phyloP scores from a whole-genome alignment of 768 basidiomycete species.

The Xanthoconium stramineum region DNA sequence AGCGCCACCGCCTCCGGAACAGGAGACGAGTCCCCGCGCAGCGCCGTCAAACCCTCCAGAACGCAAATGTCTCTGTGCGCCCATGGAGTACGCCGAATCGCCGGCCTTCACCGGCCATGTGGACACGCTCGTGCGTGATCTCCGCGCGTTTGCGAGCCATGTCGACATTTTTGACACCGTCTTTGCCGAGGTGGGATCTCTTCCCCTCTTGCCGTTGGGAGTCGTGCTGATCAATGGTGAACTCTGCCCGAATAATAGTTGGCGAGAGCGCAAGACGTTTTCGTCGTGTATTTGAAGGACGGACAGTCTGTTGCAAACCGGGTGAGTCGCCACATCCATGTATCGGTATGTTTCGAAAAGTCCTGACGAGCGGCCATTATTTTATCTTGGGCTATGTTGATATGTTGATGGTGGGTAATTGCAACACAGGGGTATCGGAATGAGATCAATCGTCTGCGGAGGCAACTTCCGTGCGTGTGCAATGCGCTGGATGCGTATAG shows the following conservation, averaged over 20 bases:
- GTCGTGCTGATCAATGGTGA: background rate
- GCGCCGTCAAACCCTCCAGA: background rate
- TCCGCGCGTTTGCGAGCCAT: slow-evolving; percentile 6
- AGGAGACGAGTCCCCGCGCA: background rate
- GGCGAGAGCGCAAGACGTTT: slow-evolving; percentile 16
- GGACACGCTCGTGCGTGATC: slow-evolving; percentile 4
- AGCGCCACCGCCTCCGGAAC: background rate
- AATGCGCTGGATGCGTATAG: slow-evolving; percentile 18
- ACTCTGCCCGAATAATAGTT: background rate
- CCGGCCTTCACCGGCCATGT: background rate
- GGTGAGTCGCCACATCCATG: background rate
- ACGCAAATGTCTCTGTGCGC: background rate
- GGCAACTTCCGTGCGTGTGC: slow-evolving; percentile 12
- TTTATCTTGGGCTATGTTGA: background rate
- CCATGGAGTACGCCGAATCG: background rate
- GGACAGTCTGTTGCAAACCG: slow-evolving; percentile 12
- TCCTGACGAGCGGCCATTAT: background rate
- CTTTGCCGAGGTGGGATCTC: slow-evolving; percentile 12
- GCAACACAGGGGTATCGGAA: slow-evolving; percentile 10
- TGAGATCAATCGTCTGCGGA: slow-evolving; percentile 18
- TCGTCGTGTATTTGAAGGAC: slow-evolving; percentile 20
- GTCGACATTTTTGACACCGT: slow-evolving; percentile 9
- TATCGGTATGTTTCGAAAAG: background rate
- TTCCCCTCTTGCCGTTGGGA: no score
- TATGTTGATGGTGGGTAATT: no score